A percentile compares a stretch with the other conserved stretches of the same genome.
These are phyloP conservation scores for Ligustrum vulgare DNA, from an alignment of 257 asterid species.

Conservation along the genomic window DNA sequence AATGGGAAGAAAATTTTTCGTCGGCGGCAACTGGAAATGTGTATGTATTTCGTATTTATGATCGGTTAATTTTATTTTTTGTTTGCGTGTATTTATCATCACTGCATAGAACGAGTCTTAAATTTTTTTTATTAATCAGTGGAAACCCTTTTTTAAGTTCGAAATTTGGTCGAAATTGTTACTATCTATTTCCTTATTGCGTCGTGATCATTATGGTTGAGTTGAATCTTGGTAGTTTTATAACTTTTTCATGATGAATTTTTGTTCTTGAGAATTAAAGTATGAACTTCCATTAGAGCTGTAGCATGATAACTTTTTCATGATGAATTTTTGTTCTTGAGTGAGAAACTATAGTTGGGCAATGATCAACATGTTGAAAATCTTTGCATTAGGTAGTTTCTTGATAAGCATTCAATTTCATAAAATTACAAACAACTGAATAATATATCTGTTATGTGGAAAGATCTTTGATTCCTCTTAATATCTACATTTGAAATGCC, in stretches of 20 bases:
- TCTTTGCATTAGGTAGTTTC: background rate
- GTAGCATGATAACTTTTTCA: background rate
- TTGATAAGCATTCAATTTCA: background rate
- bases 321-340: background rate
- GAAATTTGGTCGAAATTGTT: no score
- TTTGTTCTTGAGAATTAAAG: background rate
- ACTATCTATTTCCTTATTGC: background rate
- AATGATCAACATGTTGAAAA: background rate
- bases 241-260: background rate
- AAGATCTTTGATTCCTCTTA: background rate
- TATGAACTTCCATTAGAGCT: background rate
- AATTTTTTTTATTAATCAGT: background rate
- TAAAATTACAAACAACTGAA: background rate
- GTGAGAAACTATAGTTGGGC: background rate
- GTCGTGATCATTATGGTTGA: background rate
- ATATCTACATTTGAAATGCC: background rate
- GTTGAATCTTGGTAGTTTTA: background rate
- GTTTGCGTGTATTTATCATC: background rate
- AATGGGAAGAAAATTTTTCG: constrained; percentile 43
- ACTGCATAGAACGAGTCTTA: background rate
- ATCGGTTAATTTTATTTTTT: background rate
- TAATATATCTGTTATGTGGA: background rate
- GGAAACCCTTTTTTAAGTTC: background rate
- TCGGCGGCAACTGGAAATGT: constrained; percentile 56
- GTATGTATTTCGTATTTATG: constrained; percentile 15